Evolutionary conservation across 2,329 filamentous ascomycete species (phyloP).

Genomic region (Sclerotinia sclerotiorum): DNA sequence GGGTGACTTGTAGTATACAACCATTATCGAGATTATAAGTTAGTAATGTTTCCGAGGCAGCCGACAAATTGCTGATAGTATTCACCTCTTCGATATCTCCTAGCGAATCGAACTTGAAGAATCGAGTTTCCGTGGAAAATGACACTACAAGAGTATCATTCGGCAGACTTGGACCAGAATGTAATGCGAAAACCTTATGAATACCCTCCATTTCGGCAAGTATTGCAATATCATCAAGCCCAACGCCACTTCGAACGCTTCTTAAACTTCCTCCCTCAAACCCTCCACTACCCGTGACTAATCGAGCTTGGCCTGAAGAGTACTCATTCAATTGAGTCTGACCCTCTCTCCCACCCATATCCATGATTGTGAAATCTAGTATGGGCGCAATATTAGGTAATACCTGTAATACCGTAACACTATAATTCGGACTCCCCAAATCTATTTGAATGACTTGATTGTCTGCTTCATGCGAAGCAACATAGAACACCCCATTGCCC

Average conservation of each 20-base stretch:
- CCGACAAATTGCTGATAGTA: slow-evolving; percentile 66
- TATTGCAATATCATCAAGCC: slow-evolving; percentile 81
- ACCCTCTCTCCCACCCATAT: slow-evolving; percentile 82
- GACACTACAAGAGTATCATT: slow-evolving; percentile 76
- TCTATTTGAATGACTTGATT: slow-evolving; percentile 74
- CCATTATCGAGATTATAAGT: slow-evolving; percentile 63
- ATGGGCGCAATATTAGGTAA: slow-evolving; percentile 87
- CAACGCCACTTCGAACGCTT: slow-evolving; percentile 90
- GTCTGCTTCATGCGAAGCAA: slow-evolving; percentile 91
- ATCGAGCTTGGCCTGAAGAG: slow-evolving; percentile 88
- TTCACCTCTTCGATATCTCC: slow-evolving; percentile 86
- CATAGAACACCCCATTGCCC: slow-evolving; percentile 69
- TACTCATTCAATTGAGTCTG: slow-evolving; percentile 84
- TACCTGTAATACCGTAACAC: slow-evolving; percentile 68
- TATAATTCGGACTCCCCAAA: slow-evolving; percentile 44
- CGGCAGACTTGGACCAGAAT: slow-evolving; percentile 48
- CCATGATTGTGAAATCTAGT: slow-evolving; percentile 93
- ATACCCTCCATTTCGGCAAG: slow-evolving; percentile 76
- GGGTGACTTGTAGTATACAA: slow-evolving; percentile 74
- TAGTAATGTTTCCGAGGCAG: slow-evolving; percentile 72
- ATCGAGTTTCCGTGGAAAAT: slow-evolving; percentile 77
- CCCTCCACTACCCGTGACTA: slow-evolving; percentile 89
- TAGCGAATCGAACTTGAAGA: slow-evolving; percentile 72
- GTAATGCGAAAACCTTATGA: slow-evolving; percentile 70
- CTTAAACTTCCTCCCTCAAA: slow-evolving; percentile 85